phyloP scores from a whole-genome alignment of 1,284 basidiomycete species.

The Testicularia cyperi region DNA sequence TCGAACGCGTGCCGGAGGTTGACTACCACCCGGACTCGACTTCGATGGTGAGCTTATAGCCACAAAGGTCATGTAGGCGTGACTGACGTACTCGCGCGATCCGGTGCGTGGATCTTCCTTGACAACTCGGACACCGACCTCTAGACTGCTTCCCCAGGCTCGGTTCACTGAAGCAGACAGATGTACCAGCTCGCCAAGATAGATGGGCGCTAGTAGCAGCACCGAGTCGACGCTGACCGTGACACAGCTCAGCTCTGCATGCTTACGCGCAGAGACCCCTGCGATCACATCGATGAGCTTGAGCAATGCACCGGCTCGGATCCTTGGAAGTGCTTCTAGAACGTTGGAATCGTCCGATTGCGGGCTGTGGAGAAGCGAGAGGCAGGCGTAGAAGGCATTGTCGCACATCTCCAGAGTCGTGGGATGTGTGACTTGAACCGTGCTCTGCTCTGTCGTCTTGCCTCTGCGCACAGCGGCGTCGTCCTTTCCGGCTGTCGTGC shows the following conservation, averaged over 20 bases:
- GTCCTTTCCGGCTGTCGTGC: not conserved
- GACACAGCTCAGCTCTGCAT: conserved; percentile 58
- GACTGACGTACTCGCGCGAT: conserved; percentile 56
- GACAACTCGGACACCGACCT: conserved; percentile 60
- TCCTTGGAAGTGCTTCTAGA: conserved; percentile 15
- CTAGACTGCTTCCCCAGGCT: conserved; percentile 60
- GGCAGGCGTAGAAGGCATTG: conserved; percentile 19
- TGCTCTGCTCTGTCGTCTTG: conserved; percentile 37
- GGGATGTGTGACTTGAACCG: conserved; percentile 42
- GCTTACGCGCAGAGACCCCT: conserved; percentile 60
- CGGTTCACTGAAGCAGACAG: conserved; percentile 60
- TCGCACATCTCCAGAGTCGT: conserved; percentile 45
- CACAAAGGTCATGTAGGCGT: conserved; percentile 62
- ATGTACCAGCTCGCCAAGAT: conserved; percentile 52
- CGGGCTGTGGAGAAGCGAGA: not conserved
- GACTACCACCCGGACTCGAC: not conserved
- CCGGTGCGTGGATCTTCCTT: conserved; percentile 52
- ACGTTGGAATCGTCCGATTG: not conserved
- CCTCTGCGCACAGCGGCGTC: conserved; percentile 5
- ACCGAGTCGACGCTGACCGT: conserved; percentile 60
- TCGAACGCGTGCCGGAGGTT: conserved; percentile 26
- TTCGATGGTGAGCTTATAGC: conserved; percentile 28
- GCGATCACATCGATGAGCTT: conserved; percentile 62
- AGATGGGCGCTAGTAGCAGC: conserved; percentile 51
- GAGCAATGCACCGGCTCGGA: conserved; percentile 60